A percentile compares a stretch with the other conserved stretches of the same genome.
These are phyloP conservation scores for Rosa chinensis DNA, from an alignment of 306 rosid genomes.

Conservation along the genomic window DNA sequence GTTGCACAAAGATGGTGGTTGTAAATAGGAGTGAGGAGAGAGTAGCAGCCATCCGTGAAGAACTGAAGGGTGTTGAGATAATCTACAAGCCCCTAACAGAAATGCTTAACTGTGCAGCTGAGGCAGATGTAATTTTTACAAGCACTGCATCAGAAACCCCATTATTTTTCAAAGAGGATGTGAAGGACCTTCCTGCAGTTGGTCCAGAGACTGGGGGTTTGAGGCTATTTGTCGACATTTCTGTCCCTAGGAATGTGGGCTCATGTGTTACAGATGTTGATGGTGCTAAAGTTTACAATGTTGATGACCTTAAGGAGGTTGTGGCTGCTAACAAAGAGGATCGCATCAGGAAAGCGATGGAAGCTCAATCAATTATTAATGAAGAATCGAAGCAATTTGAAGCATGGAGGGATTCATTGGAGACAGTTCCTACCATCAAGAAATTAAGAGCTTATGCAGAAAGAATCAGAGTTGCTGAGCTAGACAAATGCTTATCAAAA, in stretches of 20 bases:
- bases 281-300: conserved; percentile 66
- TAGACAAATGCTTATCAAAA: conserved; percentile 89
- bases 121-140: conserved; percentile 85
- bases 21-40: conserved; percentile 89
- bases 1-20: conserved; percentile 82
- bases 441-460: conserved; percentile 95
- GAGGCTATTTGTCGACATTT: conserved; percentile 81
- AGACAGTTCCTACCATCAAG: conserved; percentile 97
- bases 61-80: conserved; percentile 66
- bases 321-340: conserved; percentile 99
- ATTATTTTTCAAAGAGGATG: conserved; percentile 68
- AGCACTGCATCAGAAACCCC: conserved; percentile 94
- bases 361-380: conserved; percentile 81
- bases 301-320: conserved; percentile 95
- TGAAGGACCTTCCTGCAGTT: conserved; percentile 68
- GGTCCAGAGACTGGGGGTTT: conserved; percentile 63
- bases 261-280: conserved; percentile 81
- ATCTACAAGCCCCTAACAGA: conserved; percentile 86
- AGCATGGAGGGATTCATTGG: conserved; percentile 98
- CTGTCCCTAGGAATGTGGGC: conserved; percentile 90
- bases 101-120: conserved; percentile 65
- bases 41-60: conserved; percentile 75
- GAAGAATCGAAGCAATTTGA: conserved; percentile 95
- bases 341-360: conserved; percentile 86
- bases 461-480: conserved; percentile 87